Base-by-base conservation (phyloP, 1,284 basidiomycete species). In the Sporisorium reilianum region DNA sequence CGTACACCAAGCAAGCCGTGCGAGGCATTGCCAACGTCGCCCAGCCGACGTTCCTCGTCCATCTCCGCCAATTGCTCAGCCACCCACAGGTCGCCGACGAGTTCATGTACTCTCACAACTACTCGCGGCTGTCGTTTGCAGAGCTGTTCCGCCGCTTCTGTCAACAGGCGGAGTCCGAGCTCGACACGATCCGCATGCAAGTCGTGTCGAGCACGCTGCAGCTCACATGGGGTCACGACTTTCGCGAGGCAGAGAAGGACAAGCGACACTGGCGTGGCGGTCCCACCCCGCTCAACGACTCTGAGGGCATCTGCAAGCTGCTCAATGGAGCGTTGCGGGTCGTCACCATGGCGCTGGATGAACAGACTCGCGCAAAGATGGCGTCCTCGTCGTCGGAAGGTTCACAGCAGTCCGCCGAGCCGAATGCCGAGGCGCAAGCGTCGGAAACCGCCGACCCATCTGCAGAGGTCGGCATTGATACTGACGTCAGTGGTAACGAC, bases 11-110 rank as follows among this genome's bases (percentile, higher is more conserved):
- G 25, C 51, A 52, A 32, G 73, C 73, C 2, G 64, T 38, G 6
- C 54, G 51, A 18, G 73, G 68, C 14, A 23, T 50, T 5, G 51
- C 40, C 48, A 62, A 38, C 2, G 60, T 68, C 12, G 28, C 60
- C 3, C 58, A 71, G 14, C 64, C 64, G 36, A 45, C 65, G 18
- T 75, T 75, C 38, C 64, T 75, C 12, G 58, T 77, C 38, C 57
- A 61, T 20, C 73, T 79, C 30, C 60, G 77, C 0, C 71, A 77
- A 49, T 38, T 79, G 48, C 66, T 79, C 36, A 75, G 71, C 46
- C 77, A 79, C 53, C 77, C 77, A 3, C 75, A 77, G 50, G 52
- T 79, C 32, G 74, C 77, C 3, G 60, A 64, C n/a, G 52, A 65
- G 54, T 62, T 72, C 46, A 61, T 64, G 61, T 72, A 65, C 34